phyloP scores from a whole-genome alignment of 2,329 filamentous ascomycete genomes.

The Curvularia sp. region DNA sequence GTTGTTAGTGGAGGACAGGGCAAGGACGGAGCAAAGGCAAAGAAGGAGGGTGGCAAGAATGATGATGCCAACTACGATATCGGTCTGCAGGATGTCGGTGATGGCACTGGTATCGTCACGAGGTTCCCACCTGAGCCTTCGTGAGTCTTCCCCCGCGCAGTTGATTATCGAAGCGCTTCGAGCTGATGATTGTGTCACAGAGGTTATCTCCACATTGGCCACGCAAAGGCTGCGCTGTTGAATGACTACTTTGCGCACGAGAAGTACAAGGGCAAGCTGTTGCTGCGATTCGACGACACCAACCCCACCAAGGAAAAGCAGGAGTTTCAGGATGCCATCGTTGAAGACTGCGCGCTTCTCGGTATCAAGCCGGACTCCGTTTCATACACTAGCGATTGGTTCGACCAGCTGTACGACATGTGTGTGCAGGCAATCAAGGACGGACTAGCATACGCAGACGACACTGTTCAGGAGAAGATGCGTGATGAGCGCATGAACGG shows the following conservation, averaged over 20 bases:
- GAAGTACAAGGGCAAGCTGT: conserved; percentile 87
- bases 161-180: not conserved
- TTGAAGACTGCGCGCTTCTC: conserved; percentile 89
- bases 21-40: conserved; percentile 61
- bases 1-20: conserved; percentile 57
- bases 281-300: conserved; percentile 94
- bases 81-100: conserved; percentile 80
- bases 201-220: conserved; percentile 92
- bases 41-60: conserved; percentile 69
- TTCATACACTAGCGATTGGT: conserved; percentile 94
- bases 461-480: conserved; percentile 91
- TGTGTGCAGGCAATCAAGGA: conserved; percentile 84
- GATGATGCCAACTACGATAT: conserved; percentile 90
- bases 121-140: conserved; percentile 95
- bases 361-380: conserved; percentile 87
- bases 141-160: conserved; percentile 56
- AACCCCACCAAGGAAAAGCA: conserved; percentile 98
- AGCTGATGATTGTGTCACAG: conserved; percentile 28
- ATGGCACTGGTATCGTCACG: conserved; percentile 78
- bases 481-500: conserved; percentile 83
- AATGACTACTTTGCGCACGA: conserved; percentile 98
- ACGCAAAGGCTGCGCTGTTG: conserved; percentile 90
- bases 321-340: conserved; percentile 92
- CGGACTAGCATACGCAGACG: conserved; percentile 91
- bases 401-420: conserved; percentile 87